Percentiles rank a stretch among this genome's conserved stretches.
phyloP scores from a whole-genome alignment of 306 rosid genomes.

The Begonia fuchsioides region DNA sequence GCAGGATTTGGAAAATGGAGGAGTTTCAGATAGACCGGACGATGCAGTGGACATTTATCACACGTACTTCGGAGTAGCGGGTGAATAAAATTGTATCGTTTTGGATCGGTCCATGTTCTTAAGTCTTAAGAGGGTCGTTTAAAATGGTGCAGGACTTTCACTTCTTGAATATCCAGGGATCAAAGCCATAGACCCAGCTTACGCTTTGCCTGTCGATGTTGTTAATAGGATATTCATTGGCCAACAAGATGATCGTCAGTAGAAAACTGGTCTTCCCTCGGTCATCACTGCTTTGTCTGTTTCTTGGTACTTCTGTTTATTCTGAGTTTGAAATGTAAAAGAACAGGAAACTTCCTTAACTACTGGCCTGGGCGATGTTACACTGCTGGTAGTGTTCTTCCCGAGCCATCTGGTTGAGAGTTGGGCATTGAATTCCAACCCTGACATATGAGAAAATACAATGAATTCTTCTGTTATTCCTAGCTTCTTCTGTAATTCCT shows the following conservation, averaged over 20 bases:
- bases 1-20: constrained; percentile 76
- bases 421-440: too few species aligned
- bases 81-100: constrained; percentile 12
- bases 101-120: neutral
- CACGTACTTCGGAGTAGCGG: constrained; percentile 82
- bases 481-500: too few species aligned
- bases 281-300: too few species aligned
- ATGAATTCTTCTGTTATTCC: too few species aligned
- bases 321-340: neutral
- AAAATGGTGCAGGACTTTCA: constrained; percentile 63
- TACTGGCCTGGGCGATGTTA: too few species aligned
- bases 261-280: neutral
- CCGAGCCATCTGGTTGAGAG: too few species aligned
- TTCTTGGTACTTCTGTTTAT: neutral
- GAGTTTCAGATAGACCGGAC: constrained; percentile 89
- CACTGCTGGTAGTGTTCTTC: too few species aligned
- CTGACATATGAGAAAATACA: too few species aligned
- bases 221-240: constrained; percentile 42
- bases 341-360: too few species aligned
- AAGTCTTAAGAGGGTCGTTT: constrained; percentile 8
- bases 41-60: constrained; percentile 88
- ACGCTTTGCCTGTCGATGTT: constrained; percentile 73
- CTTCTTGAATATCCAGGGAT: constrained; percentile 82
- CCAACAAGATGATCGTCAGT: constrained; percentile 3
- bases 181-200: constrained; percentile 74